Evolutionary conservation across 2,329 filamentous ascomycete species (phyloP).

Genomic region (Botryotinia globosa): DNA sequence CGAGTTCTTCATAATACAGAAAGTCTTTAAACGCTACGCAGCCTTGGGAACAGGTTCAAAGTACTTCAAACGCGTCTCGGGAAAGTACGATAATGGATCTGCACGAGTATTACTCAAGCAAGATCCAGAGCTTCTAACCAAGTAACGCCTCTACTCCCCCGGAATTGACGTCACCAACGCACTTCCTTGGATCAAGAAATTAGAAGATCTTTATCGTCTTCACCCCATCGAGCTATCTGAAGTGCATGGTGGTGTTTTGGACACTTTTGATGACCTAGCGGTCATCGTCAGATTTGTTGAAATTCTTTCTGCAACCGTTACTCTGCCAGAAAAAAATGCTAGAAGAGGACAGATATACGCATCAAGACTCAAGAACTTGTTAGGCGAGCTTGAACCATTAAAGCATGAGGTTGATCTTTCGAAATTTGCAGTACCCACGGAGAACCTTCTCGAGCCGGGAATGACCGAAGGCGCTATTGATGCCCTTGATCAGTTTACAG

Average conservation of each 20-base stretch:
- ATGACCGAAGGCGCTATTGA: constrained; percentile 39
- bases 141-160: constrained; percentile 44
- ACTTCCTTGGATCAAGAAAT: constrained; percentile 43
- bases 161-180: constrained; percentile 41
- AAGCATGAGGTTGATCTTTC: constrained; percentile 43
- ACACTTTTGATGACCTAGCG: constrained; percentile 41
- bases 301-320: constrained; percentile 39
- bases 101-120: constrained; percentile 43
- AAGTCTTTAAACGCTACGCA: constrained; percentile 43
- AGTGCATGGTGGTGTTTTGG: constrained; percentile 39
- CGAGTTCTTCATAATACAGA: constrained; percentile 43
- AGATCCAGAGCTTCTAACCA: constrained; percentile 42
- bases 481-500: constrained; percentile 41
- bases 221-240: constrained; percentile 40
- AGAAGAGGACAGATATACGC: constrained; percentile 45
- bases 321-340: constrained; percentile 42
- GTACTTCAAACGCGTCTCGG: constrained; percentile 45
- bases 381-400: constrained; percentile 42
- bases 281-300: constrained; percentile 44
- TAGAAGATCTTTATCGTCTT: constrained; percentile 41
- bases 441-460: constrained; percentile 44
- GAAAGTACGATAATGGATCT: constrained; percentile 39
- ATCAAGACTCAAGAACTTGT: constrained; percentile 37
- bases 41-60: constrained; percentile 40
- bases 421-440: constrained; percentile 43